Base-by-base conservation (phyloP, 257 asterid genomes). In the Solanum phureja region DNA sequence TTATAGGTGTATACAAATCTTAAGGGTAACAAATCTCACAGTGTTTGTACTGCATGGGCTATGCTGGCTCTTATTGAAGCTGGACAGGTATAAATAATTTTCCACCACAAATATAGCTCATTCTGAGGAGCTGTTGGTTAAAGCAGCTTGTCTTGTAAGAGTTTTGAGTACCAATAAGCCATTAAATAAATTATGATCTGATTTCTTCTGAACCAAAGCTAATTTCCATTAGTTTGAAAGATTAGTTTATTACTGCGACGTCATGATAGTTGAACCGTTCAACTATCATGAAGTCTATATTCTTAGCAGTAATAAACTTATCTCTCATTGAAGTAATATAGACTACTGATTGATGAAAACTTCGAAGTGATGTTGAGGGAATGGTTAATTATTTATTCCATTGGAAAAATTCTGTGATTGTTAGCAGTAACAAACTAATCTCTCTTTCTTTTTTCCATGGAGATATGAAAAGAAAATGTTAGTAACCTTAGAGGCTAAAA, bases 41-140 rank as follows among this genome's bases (percentile, higher is more conserved):
- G 60, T 49, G 85, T 72, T 27, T 71, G 75, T 37, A 88, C 87
- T 52, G 76, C 76, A 21, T 88, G 89, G 87, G 87, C 85, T 72
- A 38, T 88, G 89, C 19, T 88, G 81, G 60, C 84, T 84, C 87
- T 88, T 18, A 72, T 72, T 88, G 87, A 88, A 23, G 87, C 87
- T 37, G 87, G 87, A 21, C 89, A 88, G 69, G 89, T 69, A 69
- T 8, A 68, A 75, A 23, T 10, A 66, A 21, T 42, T 38, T 49
- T 72, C 79, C 44, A 69, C 23, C 75, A 29, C 5, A 69, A 69
- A 69, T 7, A 69, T 69, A 69, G 11, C 11, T 69, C 38, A 69
- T 29, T 69, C 8, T 4, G 3, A 69, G 6, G 49, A 74, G 52
- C 7, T 21, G 10, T 35, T 74, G 16, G 52, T 74, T 34, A 72